Percentiles rank a stretch among this genome's conserved stretches.
Conservation (phyloP, 176 grass and related monocot genomes). For the Avena sativa region DNA sequence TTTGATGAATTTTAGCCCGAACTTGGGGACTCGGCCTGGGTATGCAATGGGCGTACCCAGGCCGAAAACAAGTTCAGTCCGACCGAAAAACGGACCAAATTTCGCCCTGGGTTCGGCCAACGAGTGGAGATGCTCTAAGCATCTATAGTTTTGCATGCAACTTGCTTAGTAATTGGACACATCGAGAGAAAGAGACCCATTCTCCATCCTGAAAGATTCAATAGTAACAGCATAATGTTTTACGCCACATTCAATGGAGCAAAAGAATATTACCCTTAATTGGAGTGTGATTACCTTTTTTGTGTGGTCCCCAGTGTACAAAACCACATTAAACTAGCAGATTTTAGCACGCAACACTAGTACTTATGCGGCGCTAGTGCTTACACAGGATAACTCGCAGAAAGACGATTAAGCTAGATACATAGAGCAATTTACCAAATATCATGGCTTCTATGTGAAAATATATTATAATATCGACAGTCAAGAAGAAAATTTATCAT, state of each 20-base stretch:
- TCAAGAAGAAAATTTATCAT: constrained; percentile 16
- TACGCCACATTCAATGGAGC: not conserved
- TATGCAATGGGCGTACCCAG: no score
- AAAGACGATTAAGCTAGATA: not conserved
- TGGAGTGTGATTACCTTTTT: constrained; percentile 15
- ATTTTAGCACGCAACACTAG: not conserved
- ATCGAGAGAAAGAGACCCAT: not conserved
- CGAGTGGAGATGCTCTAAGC: no score
- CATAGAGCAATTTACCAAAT: not conserved
- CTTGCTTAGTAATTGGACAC: constrained; percentile 16
- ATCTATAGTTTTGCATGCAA: not conserved
- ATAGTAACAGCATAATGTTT: constrained; percentile 24
- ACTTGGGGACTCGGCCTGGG: no score
- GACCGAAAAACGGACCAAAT: no score
- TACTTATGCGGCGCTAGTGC: not conserved
- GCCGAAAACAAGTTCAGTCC: no score
- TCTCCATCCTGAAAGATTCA: constrained; percentile 14
- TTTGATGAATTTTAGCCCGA: no score
- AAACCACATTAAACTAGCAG: constrained; percentile 24
- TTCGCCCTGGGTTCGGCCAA: no score
- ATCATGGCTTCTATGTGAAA: constrained; percentile 13
- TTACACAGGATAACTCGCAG: not conserved
- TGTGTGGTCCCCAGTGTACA: not conserved
- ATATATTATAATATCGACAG: not conserved
- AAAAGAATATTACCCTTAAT: not conserved